Percentiles rank a stretch among this genome's conserved stretches.
Conservation (phyloP, 805 yeast genomes). For the Sugiyamaella valdiviana region DNA sequence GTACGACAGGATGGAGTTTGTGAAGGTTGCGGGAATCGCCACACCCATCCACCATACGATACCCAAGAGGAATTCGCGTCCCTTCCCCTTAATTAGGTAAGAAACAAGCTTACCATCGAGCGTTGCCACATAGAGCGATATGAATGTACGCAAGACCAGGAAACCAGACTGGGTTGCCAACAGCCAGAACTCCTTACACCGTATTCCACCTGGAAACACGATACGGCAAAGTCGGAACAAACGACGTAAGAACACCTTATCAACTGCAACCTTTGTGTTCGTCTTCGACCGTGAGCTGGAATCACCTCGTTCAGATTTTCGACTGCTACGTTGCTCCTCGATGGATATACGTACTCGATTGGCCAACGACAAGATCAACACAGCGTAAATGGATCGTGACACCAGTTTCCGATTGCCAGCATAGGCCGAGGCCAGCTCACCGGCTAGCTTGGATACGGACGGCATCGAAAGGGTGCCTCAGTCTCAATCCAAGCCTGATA, state of each 20-base stretch:
- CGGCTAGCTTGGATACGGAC: conserved; percentile 18
- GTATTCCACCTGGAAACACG: conserved; percentile 30
- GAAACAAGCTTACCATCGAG: conserved; percentile 84
- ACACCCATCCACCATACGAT: conserved; percentile 72
- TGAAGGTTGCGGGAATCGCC: conserved; percentile 80
- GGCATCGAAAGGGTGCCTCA: conserved; percentile 3
- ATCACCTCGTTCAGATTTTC: conserved; percentile 1
- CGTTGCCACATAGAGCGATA: conserved; percentile 77
- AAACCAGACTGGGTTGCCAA: conserved; percentile 51
- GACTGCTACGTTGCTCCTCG: conserved; percentile 12
- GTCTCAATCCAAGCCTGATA: not conserved
- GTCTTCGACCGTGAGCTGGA: conserved; percentile 2
- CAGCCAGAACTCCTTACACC: conserved; percentile 30
- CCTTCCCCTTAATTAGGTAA: conserved; percentile 64
- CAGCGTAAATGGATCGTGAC: conserved; percentile 19
- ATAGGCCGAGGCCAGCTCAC: conserved; percentile 14
- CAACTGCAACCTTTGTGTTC: conserved; percentile 28
- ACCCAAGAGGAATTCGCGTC: conserved; percentile 55
- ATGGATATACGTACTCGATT: conserved; percentile 19
- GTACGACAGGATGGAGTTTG: conserved; percentile 56
- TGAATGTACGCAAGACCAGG: conserved; percentile 58
- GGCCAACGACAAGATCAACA: conserved; percentile 19
- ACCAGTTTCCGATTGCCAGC: conserved; percentile 18
- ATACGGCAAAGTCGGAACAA: conserved; percentile 29
- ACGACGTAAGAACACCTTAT: conserved; percentile 26